phyloP scores from a whole-genome alignment of 108 stramenopile species.

The Mediolabrus comicus region DNA sequence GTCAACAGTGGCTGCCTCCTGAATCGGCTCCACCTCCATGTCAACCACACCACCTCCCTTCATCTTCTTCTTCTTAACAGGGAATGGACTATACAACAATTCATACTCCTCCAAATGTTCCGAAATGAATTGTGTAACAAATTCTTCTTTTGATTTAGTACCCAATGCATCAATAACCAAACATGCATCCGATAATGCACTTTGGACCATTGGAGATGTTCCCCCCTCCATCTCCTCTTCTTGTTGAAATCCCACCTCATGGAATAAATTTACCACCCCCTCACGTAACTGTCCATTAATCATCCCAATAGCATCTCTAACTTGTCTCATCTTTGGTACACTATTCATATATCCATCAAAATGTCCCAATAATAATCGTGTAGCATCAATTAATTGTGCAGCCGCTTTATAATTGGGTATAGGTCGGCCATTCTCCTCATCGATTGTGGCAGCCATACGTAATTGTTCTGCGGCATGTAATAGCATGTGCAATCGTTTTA shows the following conservation, averaged over 20 bases:
- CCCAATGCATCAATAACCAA: conserved; percentile 96
- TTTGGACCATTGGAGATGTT: conserved; percentile 50
- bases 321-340: conserved; percentile 61
- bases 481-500: conserved; percentile 98
- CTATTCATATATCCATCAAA: conserved; percentile 74
- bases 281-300: conserved; percentile 58
- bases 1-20: conserved; percentile 14
- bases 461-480: conserved; percentile 94
- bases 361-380: conserved; percentile 80
- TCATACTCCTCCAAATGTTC: conserved; percentile 87
- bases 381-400: conserved; percentile 92
- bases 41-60: too few relatives aligned
- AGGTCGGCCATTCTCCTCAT: conserved; percentile 22
- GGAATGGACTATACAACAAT: conserved; percentile 61
- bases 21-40: too few relatives aligned
- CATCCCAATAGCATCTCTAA: conserved; percentile 61
- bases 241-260: conserved; percentile 60
- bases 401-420: conserved; percentile 84
- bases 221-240: conserved; percentile 1
- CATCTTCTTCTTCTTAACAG: conserved; percentile 3
- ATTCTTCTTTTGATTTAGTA: conserved; percentile 58
- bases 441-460: conserved; percentile 55
- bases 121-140: conserved; percentile 77
- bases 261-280: conserved; percentile 66
- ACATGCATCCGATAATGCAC: conserved; percentile 84